These are phyloP conservation scores for Phaeosphaeria sp. DNA, from an alignment of 2,329 filamentous ascomycete species.

Conservation along the genomic window DNA sequence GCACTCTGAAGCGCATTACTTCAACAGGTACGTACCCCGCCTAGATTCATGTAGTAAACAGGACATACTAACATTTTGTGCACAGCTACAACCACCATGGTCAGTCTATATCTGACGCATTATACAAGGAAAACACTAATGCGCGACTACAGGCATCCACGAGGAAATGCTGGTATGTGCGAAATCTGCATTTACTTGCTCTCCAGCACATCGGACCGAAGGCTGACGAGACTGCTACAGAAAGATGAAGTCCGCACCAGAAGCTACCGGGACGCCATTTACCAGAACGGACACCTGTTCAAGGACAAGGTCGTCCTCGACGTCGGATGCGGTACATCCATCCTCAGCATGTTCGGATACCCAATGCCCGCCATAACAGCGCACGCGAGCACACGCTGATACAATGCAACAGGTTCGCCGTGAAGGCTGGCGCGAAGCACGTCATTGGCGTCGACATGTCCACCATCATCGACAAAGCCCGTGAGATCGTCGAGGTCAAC, in stretches of 20 bases:
- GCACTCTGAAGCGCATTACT: slow-evolving; percentile 98
- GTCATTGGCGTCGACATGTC: slow-evolving; percentile 99
- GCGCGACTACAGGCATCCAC: slow-evolving; percentile 75
- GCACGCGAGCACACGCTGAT: slow-evolving; percentile 28
- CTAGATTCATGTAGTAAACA: slow-evolving; percentile 25
- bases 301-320: slow-evolving; percentile 94
- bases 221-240: slow-evolving; percentile 54
- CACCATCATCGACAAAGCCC: slow-evolving; percentile 98
- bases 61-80: slow-evolving; percentile 45
- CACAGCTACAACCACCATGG: slow-evolving; percentile 96
- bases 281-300: slow-evolving; percentile 94
- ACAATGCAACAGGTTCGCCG: slow-evolving; percentile 78
- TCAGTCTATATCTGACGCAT: slow-evolving; percentile 57
- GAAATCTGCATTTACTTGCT: slow-evolving; percentile 9
- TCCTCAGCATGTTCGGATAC: slow-evolving; percentile 90
- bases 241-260: slow-evolving; percentile 98
- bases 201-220: slow-evolving; percentile 5
- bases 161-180: slow-evolving; percentile 94
- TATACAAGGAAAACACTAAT: slow-evolving; percentile 46
- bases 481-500: slow-evolving; percentile 91
- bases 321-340: slow-evolving; percentile 95
- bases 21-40: slow-evolving; percentile 77
- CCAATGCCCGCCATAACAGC: slow-evolving; percentile 12
- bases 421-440: slow-evolving; percentile 94
- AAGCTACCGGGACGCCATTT: slow-evolving; percentile 96